Evolutionary conservation across 1,284 basidiomycete species (phyloP).

Genomic region (Spongispora temasekensis): DNA sequence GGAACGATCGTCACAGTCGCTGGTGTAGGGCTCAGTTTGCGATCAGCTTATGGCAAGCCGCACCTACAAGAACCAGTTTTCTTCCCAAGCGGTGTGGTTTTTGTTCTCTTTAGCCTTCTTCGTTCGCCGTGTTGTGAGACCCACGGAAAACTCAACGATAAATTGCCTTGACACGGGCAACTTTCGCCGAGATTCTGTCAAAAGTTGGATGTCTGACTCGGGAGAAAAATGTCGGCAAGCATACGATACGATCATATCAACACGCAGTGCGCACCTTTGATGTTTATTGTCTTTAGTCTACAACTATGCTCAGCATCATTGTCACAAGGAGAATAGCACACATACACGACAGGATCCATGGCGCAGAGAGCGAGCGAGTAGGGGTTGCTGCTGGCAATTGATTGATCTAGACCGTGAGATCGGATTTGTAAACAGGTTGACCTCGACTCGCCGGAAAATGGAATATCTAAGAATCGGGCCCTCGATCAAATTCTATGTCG

Average conservation of each 20-base stretch:
- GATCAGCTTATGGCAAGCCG: no score
- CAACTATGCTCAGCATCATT: not conserved
- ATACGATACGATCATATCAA: not conserved
- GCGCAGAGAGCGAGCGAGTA: no score
- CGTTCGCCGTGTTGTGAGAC: not conserved
- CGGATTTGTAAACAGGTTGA: no score
- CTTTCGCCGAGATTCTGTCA: not conserved
- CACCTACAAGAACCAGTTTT: not conserved
- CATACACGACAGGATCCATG: not conserved
- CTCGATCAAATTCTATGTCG: slow-evolving; percentile 48
- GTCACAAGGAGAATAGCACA: not conserved
- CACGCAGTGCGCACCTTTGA: not conserved
- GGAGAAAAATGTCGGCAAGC: not conserved
- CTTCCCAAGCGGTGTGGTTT: not conserved
- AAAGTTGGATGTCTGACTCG: not conserved
- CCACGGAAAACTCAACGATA: not conserved
- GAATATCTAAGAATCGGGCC: slow-evolving; percentile 4
- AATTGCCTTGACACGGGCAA: not conserved
- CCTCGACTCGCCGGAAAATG: no score
- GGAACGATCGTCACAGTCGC: not conserved
- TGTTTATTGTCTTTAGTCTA: not conserved
- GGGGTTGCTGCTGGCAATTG: no score
- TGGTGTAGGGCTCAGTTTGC: not conserved
- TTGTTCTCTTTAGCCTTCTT: not conserved
- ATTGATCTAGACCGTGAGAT: no score